Evolutionary conservation across 129 eudicot species (phyloP), one percentile per base, ranked within the genome.

Genomic region (Sambucus nigra): DNA sequence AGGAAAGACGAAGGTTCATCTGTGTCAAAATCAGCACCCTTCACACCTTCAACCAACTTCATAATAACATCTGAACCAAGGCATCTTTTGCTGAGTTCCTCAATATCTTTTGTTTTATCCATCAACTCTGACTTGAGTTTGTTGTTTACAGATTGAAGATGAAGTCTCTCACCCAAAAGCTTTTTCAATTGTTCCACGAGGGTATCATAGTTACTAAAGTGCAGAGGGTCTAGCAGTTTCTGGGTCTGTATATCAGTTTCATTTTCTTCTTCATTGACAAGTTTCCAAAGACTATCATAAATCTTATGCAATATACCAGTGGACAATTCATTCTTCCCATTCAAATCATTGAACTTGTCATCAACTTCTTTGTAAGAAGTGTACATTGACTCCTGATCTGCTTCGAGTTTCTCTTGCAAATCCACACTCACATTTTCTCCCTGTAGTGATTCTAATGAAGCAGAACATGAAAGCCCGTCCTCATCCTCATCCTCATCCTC

Each of bases 91-190:
- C 61, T 78, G 47, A 74, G 57, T 65, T 81, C 81, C 56, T 79
- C 86, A 56, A 72, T 55, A 18, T 76, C 79, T 58, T 61, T 78
- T 28, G 76, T 63, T 65, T 58, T 74, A 54, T 53, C 64, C 51
- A 68, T 44, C 67, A 82, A 65, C 57, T 91, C 89, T 46, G 80
- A 55, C 7, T 42, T 71, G 67, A 85, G 75, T 55, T 76, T 73
- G 47, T 68, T 33, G 42, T 82, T 73, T 21, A 49, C 63, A 47
- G 79, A 68, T 71, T 76, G 62, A 25, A 86, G 78, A 25, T 76
- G 78, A 60, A 69, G 57, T 48, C 66, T 68, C 58, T 81, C 87
- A 53, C 63, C 65, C 25, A 76, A 64, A 17, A 79, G 63, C 57
- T 47, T 49, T 53, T 59, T 67, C 54, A 91, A 14, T 32, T 69